Base-by-base conservation (phyloP, 495 filamentous ascomycete genomes). In the Saxophila tyrrhenica region DNA sequence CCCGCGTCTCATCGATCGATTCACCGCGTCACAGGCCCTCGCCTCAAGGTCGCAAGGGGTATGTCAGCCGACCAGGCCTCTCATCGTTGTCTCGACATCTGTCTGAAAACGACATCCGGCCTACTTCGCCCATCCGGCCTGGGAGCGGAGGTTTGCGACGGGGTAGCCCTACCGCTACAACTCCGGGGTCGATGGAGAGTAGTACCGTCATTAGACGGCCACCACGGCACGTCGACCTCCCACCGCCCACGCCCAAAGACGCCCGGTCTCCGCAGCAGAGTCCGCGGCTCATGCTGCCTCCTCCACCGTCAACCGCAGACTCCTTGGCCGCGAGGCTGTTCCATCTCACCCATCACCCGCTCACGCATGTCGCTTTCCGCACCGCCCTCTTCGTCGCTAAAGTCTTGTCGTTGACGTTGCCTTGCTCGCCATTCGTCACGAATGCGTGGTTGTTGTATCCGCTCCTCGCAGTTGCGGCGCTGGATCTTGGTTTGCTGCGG, bases 341-440 rank as follows among this genome's bases (percentile, higher is more conserved):
- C 25, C 74, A 41, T 62, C 63, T 38, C 72, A 69, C 22, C 54
- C 59, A 0, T 46, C 74, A 43, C 61, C 70, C 54, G 55, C 71
- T 32, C 46, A 54, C 65, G 24, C 50, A 62, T 54, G 22, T 29
- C 19, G 21, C 58, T 43, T 44, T 54, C 5, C 49, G 55, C 19
- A 35, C 39, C 8, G 56, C 61, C 0, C 41, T 83, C 2, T 82
- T 86, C 57, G 64, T 81, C 8, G 35, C 73, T 20, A 86, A 87
- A 59, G 58, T 80, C 0, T 64, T 71, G 19, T 75, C 76, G 1
- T 60, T 80, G 1, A 74, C 75, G 11, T 68, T 74, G 51, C 76
- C 79, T 5, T 89, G 85, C 65, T 71, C 71, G 15, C 84, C 85
- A 0, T 66, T 77, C n/a, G 77, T 77, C 0, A 72, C 75, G 11